Conservation (phyloP, 805 yeast species). For the Nakazawaea wyomingensis region DNA sequence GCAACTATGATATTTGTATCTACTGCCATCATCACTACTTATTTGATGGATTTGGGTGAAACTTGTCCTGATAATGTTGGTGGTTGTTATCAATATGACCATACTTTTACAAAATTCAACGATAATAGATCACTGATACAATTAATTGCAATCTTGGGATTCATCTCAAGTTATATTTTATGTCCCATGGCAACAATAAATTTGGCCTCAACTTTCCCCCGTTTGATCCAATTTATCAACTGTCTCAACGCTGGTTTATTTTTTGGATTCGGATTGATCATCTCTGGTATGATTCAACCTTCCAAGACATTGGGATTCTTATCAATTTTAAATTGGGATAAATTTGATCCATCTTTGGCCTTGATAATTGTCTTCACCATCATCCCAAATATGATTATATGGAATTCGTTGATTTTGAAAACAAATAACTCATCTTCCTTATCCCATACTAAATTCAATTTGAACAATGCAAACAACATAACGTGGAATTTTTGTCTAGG, state of each 20-base stretch:
- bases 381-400: conserved; percentile 37
- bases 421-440: conserved; percentile 7
- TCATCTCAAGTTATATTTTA: conserved; percentile 19
- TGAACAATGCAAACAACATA: conserved; percentile 23
- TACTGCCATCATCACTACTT: conserved; percentile 26
- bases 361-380: conserved; percentile 39
- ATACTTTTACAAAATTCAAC: conserved; percentile 14
- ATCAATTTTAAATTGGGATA: conserved; percentile 27
- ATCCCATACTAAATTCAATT: conserved; percentile 15
- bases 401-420: conserved; percentile 24
- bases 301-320: conserved; percentile 42
- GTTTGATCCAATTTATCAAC: conserved; percentile 13
- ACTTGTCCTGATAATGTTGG: neutral
- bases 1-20: conserved; percentile 36
- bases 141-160: conserved; percentile 12
- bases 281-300: conserved; percentile 43
- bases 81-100: conserved; percentile 14
- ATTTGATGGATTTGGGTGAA: conserved; percentile 10
- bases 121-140: conserved; percentile 15
- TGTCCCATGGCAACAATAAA: conserved; percentile 21
- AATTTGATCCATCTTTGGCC: conserved; percentile 43
- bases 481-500: conserved; percentile 33
- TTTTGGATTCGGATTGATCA: conserved; percentile 41
- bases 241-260: conserved; percentile 24
- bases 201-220: neutral